phyloP scores from a whole-genome alignment of 768 basidiomycete genomes.

The Rhodosporidiobolus odoratus region DNA sequence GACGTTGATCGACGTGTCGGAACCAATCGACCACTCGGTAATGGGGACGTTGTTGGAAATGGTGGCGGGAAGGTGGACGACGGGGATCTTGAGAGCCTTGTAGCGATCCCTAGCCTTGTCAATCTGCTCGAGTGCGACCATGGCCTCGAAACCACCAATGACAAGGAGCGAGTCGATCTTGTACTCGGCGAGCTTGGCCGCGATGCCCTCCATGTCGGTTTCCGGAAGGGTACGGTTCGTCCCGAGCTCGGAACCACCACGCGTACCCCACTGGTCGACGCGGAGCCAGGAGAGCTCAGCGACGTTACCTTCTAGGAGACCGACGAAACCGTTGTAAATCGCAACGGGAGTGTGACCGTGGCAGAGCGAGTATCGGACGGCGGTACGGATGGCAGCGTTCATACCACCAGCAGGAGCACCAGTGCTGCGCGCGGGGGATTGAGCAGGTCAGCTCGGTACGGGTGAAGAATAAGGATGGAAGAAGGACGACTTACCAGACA shows the following conservation, averaged over 20 bases:
- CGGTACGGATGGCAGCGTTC: slow-evolving; percentile 95
- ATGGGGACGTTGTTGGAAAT: slow-evolving; percentile 97
- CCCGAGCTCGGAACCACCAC: slow-evolving; percentile 94
- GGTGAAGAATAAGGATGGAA: too few species aligned
- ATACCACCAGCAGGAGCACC: slow-evolving; percentile 98
- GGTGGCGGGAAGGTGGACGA: slow-evolving; percentile 83
- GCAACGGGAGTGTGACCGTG: slow-evolving; percentile 90
- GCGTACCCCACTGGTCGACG: slow-evolving; percentile 91
- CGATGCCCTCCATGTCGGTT: slow-evolving; percentile 77
- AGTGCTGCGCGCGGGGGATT: slow-evolving; percentile 54
- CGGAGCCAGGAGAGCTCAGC: slow-evolving; percentile 87
- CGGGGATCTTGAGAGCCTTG: slow-evolving; percentile 84
- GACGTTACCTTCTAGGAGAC: slow-evolving; percentile 82
- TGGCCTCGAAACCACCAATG: slow-evolving; percentile 95
- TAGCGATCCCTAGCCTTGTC: slow-evolving; percentile 76
- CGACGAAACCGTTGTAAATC: slow-evolving; percentile 92
- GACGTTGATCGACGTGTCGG: slow-evolving; percentile 95
- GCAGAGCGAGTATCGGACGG: slow-evolving; percentile 74
- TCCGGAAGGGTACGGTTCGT: slow-evolving; percentile 88
- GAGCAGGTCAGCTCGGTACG: too few species aligned
- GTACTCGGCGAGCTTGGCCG: slow-evolving; percentile 84
- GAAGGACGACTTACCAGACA: slow-evolving; percentile 45
- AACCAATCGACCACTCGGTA: slow-evolving; percentile 91
- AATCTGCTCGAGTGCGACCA: slow-evolving; percentile 68
- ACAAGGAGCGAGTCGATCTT: slow-evolving; percentile 71